Conservation (phyloP, 1,284 basidiomycete genomes). For the Chalciporus piperatoides region DNA sequence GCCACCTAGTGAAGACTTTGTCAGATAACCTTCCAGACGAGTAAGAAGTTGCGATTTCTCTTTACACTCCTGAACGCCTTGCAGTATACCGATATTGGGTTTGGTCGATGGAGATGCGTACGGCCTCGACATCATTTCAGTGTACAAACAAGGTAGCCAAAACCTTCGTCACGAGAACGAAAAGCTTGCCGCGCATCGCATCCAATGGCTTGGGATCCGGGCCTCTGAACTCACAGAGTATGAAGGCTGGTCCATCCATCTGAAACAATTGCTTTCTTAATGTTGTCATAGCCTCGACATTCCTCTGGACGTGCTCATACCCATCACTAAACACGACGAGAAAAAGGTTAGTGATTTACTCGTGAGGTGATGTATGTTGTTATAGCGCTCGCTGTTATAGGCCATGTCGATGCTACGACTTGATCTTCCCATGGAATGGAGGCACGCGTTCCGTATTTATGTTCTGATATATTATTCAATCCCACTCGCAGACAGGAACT, state of each 20-base stretch:
- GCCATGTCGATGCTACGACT: constrained; percentile 64
- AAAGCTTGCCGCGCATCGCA: constrained; percentile 58
- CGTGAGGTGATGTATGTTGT: constrained; percentile 2
- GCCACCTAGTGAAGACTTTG: constrained; percentile 73
- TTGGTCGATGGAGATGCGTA: constrained; percentile 90
- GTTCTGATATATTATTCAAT: neutral
- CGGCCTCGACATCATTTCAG: constrained; percentile 84
- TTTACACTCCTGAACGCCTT: neutral
- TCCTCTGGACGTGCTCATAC: constrained; percentile 58
- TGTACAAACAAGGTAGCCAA: constrained; percentile 73
- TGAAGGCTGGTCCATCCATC: constrained; percentile 9
- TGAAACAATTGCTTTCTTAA: neutral
- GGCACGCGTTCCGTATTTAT: constrained; percentile 42
- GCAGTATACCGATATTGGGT: constrained; percentile 67
- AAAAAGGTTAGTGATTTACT: constrained; percentile 51
- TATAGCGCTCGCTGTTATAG: constrained; percentile 37
- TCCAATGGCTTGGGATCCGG: constrained; percentile 80
- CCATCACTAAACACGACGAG: constrained; percentile 68
- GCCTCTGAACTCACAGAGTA: constrained; percentile 62
- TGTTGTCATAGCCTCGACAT: constrained; percentile 52
- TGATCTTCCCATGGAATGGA: constrained; percentile 64
- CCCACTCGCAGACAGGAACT: constrained; percentile 62
- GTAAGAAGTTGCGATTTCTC: constrained; percentile 32
- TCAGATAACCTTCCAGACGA: constrained; percentile 56
- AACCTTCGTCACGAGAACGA: constrained; percentile 61